Percentiles rank a stretch among this genome's conserved stretches.
Conservation (phyloP, 805 yeast species). For the Metschnikowia lachancei region DNA sequence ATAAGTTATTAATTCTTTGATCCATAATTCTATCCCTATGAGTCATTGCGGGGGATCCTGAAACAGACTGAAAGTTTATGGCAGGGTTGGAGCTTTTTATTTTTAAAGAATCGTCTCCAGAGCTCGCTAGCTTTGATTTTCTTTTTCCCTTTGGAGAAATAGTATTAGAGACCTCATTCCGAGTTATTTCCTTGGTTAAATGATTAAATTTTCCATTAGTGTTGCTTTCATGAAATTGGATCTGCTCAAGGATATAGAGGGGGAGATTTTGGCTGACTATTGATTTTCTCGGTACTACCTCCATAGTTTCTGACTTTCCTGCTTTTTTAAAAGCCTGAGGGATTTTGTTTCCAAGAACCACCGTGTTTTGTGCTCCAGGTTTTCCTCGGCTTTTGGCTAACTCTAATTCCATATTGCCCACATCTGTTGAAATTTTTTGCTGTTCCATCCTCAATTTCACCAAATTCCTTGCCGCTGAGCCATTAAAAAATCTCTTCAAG, state of each 20-base stretch:
- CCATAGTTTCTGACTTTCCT: background rate
- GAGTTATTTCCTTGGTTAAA: background rate
- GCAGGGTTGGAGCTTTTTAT: background rate
- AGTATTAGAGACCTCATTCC: background rate
- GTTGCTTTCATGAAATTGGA: background rate
- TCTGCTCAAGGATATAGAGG: conserved; percentile 31
- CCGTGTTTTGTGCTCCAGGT: background rate
- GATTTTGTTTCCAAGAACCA: background rate
- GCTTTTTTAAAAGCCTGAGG: background rate
- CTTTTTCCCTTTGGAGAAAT: background rate
- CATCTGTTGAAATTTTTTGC: background rate
- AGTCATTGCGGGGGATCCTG: background rate
- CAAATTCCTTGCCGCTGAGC: background rate
- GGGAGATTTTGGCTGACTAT: conserved; percentile 39
- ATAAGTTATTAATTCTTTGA: conserved; percentile 30
- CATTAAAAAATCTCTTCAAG: background rate
- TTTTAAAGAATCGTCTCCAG: background rate
- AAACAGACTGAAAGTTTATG: background rate
- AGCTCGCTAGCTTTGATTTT: background rate
- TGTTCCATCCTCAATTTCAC: background rate
- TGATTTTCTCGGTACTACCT: conserved; percentile 24
- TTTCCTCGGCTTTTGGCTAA: background rate
- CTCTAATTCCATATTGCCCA: background rate
- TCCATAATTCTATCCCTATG: conserved; percentile 8
- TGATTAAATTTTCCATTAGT: background rate